Conservation (phyloP, 306 rosid species). For the Aeschynomene evenia region DNA sequence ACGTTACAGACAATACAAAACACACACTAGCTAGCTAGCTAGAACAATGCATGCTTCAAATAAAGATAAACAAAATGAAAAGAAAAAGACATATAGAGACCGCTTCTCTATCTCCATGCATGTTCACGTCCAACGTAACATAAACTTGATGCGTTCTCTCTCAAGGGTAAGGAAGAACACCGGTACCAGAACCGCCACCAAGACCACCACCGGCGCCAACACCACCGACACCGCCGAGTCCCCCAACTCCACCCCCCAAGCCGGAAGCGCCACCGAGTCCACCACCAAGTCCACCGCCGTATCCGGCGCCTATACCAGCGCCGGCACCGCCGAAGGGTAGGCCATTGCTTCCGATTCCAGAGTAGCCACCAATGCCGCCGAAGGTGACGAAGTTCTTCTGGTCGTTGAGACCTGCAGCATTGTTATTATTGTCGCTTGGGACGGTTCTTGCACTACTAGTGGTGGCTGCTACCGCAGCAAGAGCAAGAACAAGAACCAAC, state of each 20-base stretch:
- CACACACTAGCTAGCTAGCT: not conserved
- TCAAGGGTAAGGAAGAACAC: slow-evolving; percentile 61
- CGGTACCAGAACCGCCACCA: slow-evolving; percentile 26
- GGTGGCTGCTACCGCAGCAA: slow-evolving; percentile 53
- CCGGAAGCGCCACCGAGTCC: slow-evolving; percentile 45
- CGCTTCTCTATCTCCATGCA: too few relatives aligned
- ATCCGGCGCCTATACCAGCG: slow-evolving; percentile 47
- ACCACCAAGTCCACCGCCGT: slow-evolving; percentile 37
- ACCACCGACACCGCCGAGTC: slow-evolving; percentile 45
- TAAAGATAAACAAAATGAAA: not conserved
- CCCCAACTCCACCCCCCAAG: slow-evolving; percentile 32
- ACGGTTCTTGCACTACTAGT: slow-evolving; percentile 39
- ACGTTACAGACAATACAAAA: too few relatives aligned
- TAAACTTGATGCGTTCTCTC: too few relatives aligned
- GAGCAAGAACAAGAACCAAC: slow-evolving; percentile 46
- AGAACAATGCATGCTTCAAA: not conserved
- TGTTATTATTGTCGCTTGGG: too few relatives aligned
- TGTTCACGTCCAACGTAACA: not conserved
- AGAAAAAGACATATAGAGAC: too few relatives aligned
- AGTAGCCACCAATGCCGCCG: slow-evolving; percentile 71
- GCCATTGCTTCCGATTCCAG: slow-evolving; percentile 75
- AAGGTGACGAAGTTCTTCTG: slow-evolving; percentile 66
- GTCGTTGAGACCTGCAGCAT: slow-evolving; percentile 72
- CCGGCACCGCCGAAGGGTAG: slow-evolving; percentile 72
- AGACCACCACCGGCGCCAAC: slow-evolving; percentile 36